phyloP scores from a whole-genome alignment of 2,329 filamentous ascomycete genomes.

The Penicillium sp. region DNA sequence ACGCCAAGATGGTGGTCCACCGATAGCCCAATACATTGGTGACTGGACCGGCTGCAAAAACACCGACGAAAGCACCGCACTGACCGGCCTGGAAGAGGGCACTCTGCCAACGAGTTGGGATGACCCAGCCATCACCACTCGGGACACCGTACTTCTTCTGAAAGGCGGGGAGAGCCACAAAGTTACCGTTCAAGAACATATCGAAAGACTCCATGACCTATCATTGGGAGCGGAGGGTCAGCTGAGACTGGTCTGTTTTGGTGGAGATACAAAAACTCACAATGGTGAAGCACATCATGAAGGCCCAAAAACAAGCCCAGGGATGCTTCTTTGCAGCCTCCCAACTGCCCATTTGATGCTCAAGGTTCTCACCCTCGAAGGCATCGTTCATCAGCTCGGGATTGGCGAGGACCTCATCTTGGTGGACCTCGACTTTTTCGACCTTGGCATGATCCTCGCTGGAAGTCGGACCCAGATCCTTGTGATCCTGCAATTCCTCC shows the following conservation, averaged over 20 bases:
- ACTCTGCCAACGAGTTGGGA: slow-evolving; percentile 56
- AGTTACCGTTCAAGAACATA: slow-evolving; percentile 55
- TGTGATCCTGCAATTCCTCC: background rate
- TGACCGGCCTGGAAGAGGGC: slow-evolving; percentile 61
- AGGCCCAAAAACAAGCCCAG: slow-evolving; percentile 54
- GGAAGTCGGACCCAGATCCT: background rate
- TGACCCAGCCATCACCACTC: slow-evolving; percentile 24
- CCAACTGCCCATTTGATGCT: slow-evolving; percentile 48
- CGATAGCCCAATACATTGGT: slow-evolving; percentile 64
- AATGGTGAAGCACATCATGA: slow-evolving; percentile 57
- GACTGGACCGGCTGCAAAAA: slow-evolving; percentile 64
- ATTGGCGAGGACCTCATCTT: slow-evolving; percentile 42
- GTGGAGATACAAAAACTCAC: slow-evolving; percentile 40
- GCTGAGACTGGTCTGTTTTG: too few species aligned
- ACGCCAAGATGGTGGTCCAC: slow-evolving; percentile 59
- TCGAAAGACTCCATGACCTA: slow-evolving; percentile 57
- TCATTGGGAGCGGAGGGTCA: background rate
- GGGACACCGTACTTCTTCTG: slow-evolving; percentile 43
- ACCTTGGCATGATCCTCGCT: background rate
- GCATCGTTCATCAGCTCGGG: slow-evolving; percentile 47
- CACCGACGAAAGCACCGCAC: slow-evolving; percentile 64
- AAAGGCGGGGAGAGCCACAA: slow-evolving; percentile 50
- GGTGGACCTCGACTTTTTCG: slow-evolving; percentile 28
- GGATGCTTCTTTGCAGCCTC: slow-evolving; percentile 47
- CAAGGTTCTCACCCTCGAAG: slow-evolving; percentile 49